Evolutionary conservation across 805 yeast genomes (phyloP).

Genomic region (Ogataea chonburiensis): DNA sequence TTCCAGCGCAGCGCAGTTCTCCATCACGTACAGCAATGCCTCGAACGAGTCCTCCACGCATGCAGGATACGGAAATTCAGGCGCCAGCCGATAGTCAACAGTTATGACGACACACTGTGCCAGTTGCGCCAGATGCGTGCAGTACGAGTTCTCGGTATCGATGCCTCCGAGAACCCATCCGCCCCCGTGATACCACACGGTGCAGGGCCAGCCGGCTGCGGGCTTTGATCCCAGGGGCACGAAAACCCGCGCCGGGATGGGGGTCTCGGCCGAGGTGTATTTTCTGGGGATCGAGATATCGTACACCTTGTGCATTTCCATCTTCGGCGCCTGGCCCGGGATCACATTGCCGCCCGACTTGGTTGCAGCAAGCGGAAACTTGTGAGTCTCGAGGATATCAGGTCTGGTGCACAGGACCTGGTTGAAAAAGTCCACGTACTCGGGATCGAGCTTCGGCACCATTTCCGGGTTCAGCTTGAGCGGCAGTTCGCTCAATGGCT

Average conservation of each 20-base stretch:
- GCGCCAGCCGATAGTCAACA: conserved; percentile 50
- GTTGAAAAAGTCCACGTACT: conserved; percentile 25
- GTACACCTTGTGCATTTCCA: conserved; percentile 20
- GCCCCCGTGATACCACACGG: conserved; percentile 36
- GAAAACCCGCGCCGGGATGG: conserved; percentile 30
- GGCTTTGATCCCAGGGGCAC: conserved; percentile 29
- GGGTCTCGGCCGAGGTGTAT: conserved; percentile 27
- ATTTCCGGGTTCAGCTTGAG: conserved; percentile 28
- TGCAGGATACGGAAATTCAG: conserved; percentile 50
- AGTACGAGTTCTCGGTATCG: conserved; percentile 38
- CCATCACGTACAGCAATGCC: conserved; percentile 34
- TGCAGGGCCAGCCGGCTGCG: conserved; percentile 30
- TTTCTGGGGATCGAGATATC: conserved; percentile 25
- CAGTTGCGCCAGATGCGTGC: conserved; percentile 39
- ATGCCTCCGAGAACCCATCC: conserved; percentile 37
- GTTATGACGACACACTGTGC: conserved; percentile 38
- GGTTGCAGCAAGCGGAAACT: conserved; percentile 24
- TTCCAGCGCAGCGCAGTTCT: conserved; percentile 26
- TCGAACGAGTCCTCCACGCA: conserved; percentile 43
- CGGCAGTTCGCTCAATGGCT: conserved; percentile 30
- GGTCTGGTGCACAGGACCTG: conserved; percentile 22
- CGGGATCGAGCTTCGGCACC: conserved; percentile 23
- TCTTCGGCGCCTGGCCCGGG: conserved; percentile 31
- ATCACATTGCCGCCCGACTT: conserved; percentile 26
- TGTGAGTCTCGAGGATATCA: conserved; percentile 25